phyloP scores from a whole-genome alignment of 2,329 filamentous ascomycete genomes.

The Trichoderma koningii region DNA sequence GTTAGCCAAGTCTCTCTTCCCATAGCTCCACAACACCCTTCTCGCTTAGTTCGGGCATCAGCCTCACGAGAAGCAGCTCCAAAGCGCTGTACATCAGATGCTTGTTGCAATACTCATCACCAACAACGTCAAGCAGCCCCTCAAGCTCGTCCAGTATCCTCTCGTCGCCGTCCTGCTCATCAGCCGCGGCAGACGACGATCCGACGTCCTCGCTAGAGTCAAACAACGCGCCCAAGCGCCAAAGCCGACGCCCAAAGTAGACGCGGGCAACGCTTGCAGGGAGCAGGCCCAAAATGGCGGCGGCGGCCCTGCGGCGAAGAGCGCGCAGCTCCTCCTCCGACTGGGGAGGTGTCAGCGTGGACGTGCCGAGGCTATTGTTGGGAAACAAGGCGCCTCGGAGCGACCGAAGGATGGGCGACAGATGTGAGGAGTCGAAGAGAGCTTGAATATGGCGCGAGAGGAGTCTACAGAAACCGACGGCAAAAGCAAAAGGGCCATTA shows the following conservation, averaged over 20 bases:
- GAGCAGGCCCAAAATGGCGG: slow-evolving; percentile 54
- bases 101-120: slow-evolving; percentile 87
- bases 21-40: slow-evolving; percentile 70
- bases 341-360: slow-evolving; percentile 61
- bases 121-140: slow-evolving; percentile 70
- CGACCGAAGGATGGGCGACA: slow-evolving; percentile 68
- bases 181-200: neutral
- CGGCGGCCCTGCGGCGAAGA: slow-evolving; percentile 68
- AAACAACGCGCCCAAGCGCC: slow-evolving; percentile 32
- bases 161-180: slow-evolving; percentile 37
- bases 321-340: slow-evolving; percentile 60
- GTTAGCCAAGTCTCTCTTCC: slow-evolving; percentile 63
- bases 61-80: slow-evolving; percentile 76
- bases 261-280: slow-evolving; percentile 51
- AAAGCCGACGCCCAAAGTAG: slow-evolving; percentile 51
- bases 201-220: slow-evolving; percentile 29
- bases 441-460: slow-evolving; percentile 59
- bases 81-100: slow-evolving; percentile 82
- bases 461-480: slow-evolving; percentile 49
- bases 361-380: slow-evolving; percentile 72
- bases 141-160: slow-evolving; percentile 60
- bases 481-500: slow-evolving; percentile 30
- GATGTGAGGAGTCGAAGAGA: slow-evolving; percentile 63
- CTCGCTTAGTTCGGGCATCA: slow-evolving; percentile 82
- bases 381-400: slow-evolving; percentile 82